These are phyloP conservation scores for Bathelium albidoporum DNA, from an alignment of 495 filamentous ascomycete species.

Conservation along the genomic window DNA sequence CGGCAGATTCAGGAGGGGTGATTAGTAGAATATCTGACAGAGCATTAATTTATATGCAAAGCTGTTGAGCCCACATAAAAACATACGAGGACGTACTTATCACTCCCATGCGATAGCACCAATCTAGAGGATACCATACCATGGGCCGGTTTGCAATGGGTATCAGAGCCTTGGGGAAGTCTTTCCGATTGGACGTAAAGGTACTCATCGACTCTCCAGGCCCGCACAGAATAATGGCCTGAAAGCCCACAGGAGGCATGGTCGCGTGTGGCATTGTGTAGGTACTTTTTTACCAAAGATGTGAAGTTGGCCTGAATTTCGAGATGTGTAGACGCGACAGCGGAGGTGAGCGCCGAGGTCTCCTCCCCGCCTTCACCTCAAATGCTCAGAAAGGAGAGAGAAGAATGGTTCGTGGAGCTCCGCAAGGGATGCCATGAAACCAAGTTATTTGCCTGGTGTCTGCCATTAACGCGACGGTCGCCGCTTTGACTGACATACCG, in stretches of 20 bases:
- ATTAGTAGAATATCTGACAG: slow-evolving; percentile 67
- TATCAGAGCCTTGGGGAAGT: slow-evolving; percentile 81
- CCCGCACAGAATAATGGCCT: slow-evolving; percentile 87
- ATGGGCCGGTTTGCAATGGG: slow-evolving; percentile 92
- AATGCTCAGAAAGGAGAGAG: too few relatives aligned
- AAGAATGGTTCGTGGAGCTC: too few relatives aligned
- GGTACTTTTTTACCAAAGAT: not conserved
- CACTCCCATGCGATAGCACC: slow-evolving; percentile 76
- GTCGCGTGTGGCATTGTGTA: slow-evolving; percentile 57
- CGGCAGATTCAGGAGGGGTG: slow-evolving; percentile 62
- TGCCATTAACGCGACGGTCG: too few relatives aligned
- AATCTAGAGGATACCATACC: slow-evolving; percentile 91
- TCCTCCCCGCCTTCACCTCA: not conserved
- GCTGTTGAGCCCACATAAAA: not conserved
- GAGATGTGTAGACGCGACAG: not conserved
- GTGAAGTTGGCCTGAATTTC: not conserved
- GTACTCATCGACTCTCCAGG: slow-evolving; percentile 84
- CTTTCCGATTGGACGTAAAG: slow-evolving; percentile 80
- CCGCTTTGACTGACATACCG: too few relatives aligned
- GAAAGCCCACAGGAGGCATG: slow-evolving; percentile 69
- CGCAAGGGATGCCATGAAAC: too few relatives aligned
- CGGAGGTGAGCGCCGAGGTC: not conserved
- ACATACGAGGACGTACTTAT: slow-evolving; percentile 44
- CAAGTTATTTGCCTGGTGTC: too few relatives aligned
- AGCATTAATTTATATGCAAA: not conserved